A percentile compares a stretch with the other conserved stretches of the same genome.
Conservation (phyloP, 108 stramenopile genomes). For the Skeletonema menzelii region DNA sequence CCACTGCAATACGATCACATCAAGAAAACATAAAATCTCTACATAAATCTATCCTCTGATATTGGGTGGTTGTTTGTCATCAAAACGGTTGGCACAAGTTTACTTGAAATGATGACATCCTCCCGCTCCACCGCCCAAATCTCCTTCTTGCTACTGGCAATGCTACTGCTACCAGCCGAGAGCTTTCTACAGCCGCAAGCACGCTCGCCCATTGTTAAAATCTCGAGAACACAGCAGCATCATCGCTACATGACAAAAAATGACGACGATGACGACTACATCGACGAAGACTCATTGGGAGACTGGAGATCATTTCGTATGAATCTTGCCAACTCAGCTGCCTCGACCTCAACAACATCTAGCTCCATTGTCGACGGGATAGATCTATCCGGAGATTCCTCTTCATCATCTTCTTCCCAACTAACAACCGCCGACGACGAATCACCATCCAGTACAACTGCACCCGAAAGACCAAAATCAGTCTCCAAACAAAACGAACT, state of each 20-base stretch:
- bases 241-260: neutral
- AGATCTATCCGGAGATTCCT: constrained; percentile 8
- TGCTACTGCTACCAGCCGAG: neutral
- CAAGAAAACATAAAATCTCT: too few species aligned
- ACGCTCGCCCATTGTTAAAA: neutral
- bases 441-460: neutral
- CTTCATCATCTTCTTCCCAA: neutral
- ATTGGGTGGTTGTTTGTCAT: too few species aligned
- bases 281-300: constrained; percentile 51
- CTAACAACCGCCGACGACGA: neutral
- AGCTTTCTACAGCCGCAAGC: neutral
- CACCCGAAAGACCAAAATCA: constrained; percentile 29
- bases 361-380: constrained; percentile 29
- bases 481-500: constrained; percentile 66
- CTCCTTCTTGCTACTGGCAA: neutral
- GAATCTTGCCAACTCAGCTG: constrained; percentile 36
- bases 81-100: too few species aligned
- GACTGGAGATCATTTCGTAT: constrained; percentile 73
- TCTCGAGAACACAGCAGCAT: neutral
- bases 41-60: too few species aligned
- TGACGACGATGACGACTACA: constrained; percentile 53
- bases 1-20: too few species aligned
- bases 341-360: neutral
- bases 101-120: neutral
- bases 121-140: neutral